These are phyloP conservation scores for Botryotinia calthae DNA, from an alignment of 2,329 filamentous ascomycete genomes.

Conservation along the genomic window DNA sequence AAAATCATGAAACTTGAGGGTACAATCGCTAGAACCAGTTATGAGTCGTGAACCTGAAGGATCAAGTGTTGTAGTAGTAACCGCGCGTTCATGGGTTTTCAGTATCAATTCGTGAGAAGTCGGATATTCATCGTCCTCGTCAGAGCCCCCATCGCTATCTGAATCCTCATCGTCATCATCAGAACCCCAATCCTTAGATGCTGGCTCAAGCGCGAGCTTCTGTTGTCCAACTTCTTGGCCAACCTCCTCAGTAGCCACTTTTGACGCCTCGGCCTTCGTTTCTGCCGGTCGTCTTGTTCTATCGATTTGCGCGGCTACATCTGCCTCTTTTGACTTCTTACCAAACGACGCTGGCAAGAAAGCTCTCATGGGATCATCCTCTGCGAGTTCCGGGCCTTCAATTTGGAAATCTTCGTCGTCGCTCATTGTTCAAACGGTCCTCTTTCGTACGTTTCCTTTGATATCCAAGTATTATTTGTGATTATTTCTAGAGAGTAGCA, in stretches of 20 bases:
- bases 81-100: constrained; percentile 85
- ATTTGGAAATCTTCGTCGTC: constrained; percentile 60
- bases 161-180: constrained; percentile 49
- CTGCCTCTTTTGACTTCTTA: constrained; percentile 70
- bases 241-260: constrained; percentile 22
- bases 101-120: constrained; percentile 89
- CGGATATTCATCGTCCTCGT: constrained; percentile 83
- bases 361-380: constrained; percentile 68
- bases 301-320: constrained; percentile 79
- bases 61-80: constrained; percentile 83
- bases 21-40: constrained; percentile 89
- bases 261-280: constrained; percentile 32
- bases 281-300: constrained; percentile 62
- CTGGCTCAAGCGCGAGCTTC: constrained; percentile 35
- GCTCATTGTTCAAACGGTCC: constrained; percentile 46
- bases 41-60: constrained; percentile 79
- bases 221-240: constrained; percentile 30
- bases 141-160: constrained; percentile 55
- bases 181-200: constrained; percentile 41
- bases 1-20: constrained; percentile 91
- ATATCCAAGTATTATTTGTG: neutral
- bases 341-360: constrained; percentile 85
- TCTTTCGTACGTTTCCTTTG: neutral
- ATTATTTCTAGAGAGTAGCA: neutral
- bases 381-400: constrained; percentile 52